phyloP scores from a whole-genome alignment of 1,284 basidiomycete genomes.

The Pseudozyma hubeiensis region DNA sequence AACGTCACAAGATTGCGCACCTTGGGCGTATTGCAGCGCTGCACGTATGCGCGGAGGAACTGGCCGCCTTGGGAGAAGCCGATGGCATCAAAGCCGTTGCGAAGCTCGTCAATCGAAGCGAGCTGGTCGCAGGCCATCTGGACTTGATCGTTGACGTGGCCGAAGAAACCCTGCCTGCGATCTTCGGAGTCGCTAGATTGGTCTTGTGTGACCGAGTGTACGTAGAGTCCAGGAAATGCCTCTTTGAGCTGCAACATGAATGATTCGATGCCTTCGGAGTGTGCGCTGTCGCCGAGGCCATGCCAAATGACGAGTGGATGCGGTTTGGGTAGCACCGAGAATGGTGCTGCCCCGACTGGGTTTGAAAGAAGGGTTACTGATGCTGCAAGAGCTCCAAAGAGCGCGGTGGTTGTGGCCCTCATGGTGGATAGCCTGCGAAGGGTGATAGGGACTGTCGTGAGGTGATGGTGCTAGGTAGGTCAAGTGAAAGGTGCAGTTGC shows the following conservation, averaged over 20 bases:
- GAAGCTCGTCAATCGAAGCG: slow-evolving; percentile 77
- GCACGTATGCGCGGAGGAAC: slow-evolving; percentile 88
- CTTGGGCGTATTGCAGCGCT: slow-evolving; percentile 76
- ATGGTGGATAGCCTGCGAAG: neutral
- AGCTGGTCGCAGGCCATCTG: slow-evolving; percentile 78
- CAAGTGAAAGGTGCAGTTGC: neutral
- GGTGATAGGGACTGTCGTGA: too few relatives aligned
- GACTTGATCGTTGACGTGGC: slow-evolving; percentile 81
- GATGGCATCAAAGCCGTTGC: slow-evolving; percentile 72
- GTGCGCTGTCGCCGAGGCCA: slow-evolving; percentile 79
- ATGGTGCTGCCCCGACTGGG: slow-evolving; percentile 17
- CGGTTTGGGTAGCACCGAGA: slow-evolving; percentile 39
- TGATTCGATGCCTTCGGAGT: slow-evolving; percentile 72
- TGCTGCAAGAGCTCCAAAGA: slow-evolving; percentile 16
- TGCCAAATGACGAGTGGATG: slow-evolving; percentile 87
- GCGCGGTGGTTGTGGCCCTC: slow-evolving; percentile 12
- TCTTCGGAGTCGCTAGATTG: slow-evolving; percentile 79
- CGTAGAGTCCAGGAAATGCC: slow-evolving; percentile 84
- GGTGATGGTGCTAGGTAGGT: neutral
- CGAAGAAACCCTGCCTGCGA: slow-evolving; percentile 80
- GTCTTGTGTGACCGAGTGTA: slow-evolving; percentile 78
- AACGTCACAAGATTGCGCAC: slow-evolving; percentile 79
- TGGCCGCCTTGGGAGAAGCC: slow-evolving; percentile 74
- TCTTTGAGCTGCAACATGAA: slow-evolving; percentile 78
- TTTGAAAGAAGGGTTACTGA: slow-evolving; percentile 8